phyloP scores from a whole-genome alignment of 768 basidiomycete species.

The Phaeotremella fagi region DNA sequence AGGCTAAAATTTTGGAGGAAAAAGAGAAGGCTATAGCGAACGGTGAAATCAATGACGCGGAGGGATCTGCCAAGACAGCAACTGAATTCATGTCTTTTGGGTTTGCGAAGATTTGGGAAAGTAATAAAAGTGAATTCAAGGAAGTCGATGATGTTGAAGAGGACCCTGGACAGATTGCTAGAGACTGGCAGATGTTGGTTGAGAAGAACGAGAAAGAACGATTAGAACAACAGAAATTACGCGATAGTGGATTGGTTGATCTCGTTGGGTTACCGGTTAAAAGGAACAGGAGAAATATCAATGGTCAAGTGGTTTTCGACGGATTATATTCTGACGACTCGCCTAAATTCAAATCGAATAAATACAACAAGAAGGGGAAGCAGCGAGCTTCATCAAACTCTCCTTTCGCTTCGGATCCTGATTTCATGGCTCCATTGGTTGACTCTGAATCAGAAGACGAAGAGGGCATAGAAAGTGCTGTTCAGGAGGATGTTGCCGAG shows the following conservation, averaged over 20 bases:
- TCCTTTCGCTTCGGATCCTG: constrained; percentile 50
- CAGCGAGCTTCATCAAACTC: constrained; percentile 48
- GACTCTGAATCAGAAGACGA: constrained; percentile 18
- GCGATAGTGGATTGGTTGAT: constrained; percentile 56
- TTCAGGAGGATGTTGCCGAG: constrained; percentile 7
- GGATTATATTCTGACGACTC: constrained; percentile 9
- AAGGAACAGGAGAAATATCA: constrained; percentile 61
- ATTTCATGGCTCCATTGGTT: constrained; percentile 13
- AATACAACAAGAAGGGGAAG: constrained; percentile 19
- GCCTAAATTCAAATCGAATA: constrained; percentile 44
- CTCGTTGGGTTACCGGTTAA: constrained; percentile 64
- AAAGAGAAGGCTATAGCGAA: constrained; percentile 53
- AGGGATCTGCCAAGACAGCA: constrained; percentile 53
- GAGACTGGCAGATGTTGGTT: constrained; percentile 46
- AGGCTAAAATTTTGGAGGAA: constrained; percentile 23
- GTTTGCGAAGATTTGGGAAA: constrained; percentile 89
- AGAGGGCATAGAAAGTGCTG: background rate
- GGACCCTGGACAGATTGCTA: constrained; percentile 43
- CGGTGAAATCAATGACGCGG: constrained; percentile 41
- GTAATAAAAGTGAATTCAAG: constrained; percentile 62
- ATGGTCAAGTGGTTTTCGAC: constrained; percentile 47
- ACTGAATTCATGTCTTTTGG: constrained; percentile 57
- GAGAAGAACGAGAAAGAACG: constrained; percentile 52
- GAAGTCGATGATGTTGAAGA: constrained; percentile 52
- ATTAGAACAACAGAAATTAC: constrained; percentile 49